Evolutionary conservation across 1,284 basidiomycete species (phyloP), one percentile per base, ranked within the genome.

Genomic region (Mycocalia duriaeana): DNA sequence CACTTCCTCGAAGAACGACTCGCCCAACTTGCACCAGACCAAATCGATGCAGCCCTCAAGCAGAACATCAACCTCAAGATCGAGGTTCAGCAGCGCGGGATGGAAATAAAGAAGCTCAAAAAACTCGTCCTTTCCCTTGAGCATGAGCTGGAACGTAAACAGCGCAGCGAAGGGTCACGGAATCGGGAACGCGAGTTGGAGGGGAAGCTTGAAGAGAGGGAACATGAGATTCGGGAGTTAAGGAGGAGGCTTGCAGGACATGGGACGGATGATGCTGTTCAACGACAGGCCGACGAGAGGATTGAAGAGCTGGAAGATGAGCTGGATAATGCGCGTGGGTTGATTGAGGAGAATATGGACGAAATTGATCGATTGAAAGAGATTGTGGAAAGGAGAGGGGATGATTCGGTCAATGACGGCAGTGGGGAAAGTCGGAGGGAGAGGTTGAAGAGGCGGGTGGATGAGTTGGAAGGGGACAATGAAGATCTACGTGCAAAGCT

Each of bases 21-120:
- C 13, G 85, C 85, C 1, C 82, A 89, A 58, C 82, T 94, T 49
- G 89, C 91, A 0, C 92, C 93, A 0, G 93, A 95, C 62, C 89
- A 94, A 57, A 87, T 94, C 63, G 89, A 95, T 60, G 85, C 85
- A 5, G 91, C 89, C 2, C 78, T 94, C 42, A 92, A 94, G 59
- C 93, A 96, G 66, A 96, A 96, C 59, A 91, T 94, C 58, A 88
- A 87, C 55, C 83, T 96, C 64, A 95, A 95, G 64, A 87, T 94
- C 57, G 91, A 94, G 63, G 91, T 94, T 9, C 89, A 94, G 57
- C 87, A 92, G 54, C 80, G 90, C 2, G 83, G 89, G n/a, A 83
- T 91, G 68, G 94, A 96, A 67, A 79, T 94, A 59, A 96, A 96
- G 74, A 90, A 89, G 64, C 76, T 92, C 51, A 92, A 93, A 69